phyloP scores from a whole-genome alignment of 352 stramenopile species.

The Detonula confervacea region DNA sequence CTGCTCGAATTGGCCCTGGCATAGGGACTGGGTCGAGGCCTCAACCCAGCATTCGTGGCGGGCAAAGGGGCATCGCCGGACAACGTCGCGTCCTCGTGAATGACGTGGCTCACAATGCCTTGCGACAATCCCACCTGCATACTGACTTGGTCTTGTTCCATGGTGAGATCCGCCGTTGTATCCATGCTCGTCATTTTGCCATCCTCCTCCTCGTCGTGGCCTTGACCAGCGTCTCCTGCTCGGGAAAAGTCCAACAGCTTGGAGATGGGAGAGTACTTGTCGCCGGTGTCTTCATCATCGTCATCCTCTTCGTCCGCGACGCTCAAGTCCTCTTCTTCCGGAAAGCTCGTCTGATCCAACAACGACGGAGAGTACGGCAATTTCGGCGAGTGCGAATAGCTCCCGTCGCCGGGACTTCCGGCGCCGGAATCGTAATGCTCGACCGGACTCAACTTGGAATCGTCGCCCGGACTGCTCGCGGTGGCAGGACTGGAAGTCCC shows the following conservation, averaged over 20 bases:
- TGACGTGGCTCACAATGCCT: constrained; percentile 16
- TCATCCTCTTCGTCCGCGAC: neutral
- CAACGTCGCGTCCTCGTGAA: constrained; percentile 17
- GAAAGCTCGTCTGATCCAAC: constrained; percentile 46
- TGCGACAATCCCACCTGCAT: neutral
- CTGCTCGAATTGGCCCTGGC: neutral
- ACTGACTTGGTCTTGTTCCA: too few species aligned
- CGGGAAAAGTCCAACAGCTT: too few species aligned
- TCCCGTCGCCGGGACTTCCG: neutral
- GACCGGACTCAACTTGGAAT: constrained; percentile 20
- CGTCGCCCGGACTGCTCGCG: neutral
- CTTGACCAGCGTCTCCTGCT: too few species aligned
- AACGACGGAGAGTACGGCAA: constrained; percentile 34
- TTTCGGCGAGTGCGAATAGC: constrained; percentile 3
- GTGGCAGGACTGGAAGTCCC: neutral
- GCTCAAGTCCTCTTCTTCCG: constrained; percentile 31
- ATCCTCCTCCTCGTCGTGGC: too few species aligned
- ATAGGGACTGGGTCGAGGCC: neutral
- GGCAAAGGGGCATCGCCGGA: neutral
- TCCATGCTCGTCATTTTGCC: constrained; percentile 12
- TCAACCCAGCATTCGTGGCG: too few species aligned
- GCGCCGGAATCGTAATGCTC: neutral
- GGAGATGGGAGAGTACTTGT: constrained; percentile 53
- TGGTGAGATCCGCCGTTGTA: constrained; percentile 19
- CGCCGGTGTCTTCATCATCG: constrained; percentile 21